These are phyloP conservation scores for Pulicaria dysenterica DNA, from an alignment of 129 eudicot genomes.

Conservation along the genomic window DNA sequence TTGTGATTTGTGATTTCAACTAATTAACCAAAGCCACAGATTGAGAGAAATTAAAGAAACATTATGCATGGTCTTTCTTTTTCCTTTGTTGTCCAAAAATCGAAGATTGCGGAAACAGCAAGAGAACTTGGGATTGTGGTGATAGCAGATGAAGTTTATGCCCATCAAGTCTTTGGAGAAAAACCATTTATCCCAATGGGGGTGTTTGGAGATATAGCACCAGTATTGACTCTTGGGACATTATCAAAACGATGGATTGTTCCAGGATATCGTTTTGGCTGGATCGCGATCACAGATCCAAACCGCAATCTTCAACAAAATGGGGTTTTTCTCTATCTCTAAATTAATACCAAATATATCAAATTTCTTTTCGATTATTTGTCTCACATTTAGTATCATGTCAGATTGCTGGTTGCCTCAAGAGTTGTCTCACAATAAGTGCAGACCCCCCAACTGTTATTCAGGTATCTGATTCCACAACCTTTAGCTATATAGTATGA, in stretches of 20 bases:
- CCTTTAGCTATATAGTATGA: background rate
- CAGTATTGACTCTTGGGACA: conserved; percentile 56
- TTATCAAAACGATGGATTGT: conserved; percentile 61
- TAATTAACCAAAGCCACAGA: too few species aligned
- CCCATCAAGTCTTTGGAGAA: conserved; percentile 47
- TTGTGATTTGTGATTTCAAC: background rate
- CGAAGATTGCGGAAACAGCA: conserved; percentile 59
- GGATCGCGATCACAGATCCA: conserved; percentile 53
- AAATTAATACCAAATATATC: background rate
- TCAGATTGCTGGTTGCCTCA: conserved; percentile 41
- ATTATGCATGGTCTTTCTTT: background rate
- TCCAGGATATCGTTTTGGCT: conserved; percentile 68
- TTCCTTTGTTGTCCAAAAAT: background rate
- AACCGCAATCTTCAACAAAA: conserved; percentile 37
- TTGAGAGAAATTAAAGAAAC: too few species aligned
- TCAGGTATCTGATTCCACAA: conserved; percentile 37
- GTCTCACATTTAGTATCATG: conserved; percentile 1
- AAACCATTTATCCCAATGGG: conserved; percentile 61
- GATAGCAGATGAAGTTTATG: conserved; percentile 62
- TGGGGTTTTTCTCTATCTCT: conserved; percentile 36
- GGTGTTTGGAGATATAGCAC: conserved; percentile 49
- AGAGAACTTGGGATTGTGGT: conserved; percentile 51
- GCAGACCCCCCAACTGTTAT: conserved; percentile 60
- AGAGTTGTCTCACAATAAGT: conserved; percentile 45
- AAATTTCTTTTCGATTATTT: background rate